Evolutionary conservation across 2,329 filamentous ascomycete genomes (phyloP).

Genomic region (Arthroderma uncinatum): DNA sequence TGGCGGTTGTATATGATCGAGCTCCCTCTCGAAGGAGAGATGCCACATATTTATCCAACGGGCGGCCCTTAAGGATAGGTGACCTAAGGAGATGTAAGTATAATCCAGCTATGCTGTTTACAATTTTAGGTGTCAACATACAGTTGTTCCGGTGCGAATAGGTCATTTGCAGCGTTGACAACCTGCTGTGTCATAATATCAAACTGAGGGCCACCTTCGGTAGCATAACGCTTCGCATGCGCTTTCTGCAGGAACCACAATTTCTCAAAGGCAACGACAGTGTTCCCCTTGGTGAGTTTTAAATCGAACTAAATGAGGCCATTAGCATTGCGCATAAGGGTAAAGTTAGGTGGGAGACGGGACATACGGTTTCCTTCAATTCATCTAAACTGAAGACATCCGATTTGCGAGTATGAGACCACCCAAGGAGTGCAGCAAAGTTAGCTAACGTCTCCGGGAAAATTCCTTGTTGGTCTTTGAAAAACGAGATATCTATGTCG

Average conservation of each 20-base stretch:
- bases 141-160: slow-evolving; percentile 20
- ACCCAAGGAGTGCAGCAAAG: slow-evolving; percentile 75
- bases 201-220: slow-evolving; percentile 34
- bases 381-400: slow-evolving; percentile 62
- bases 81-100: slow-evolving; percentile 16
- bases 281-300: slow-evolving; percentile 84
- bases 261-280: slow-evolving; percentile 69
- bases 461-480: slow-evolving; percentile 46
- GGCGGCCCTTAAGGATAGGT: slow-evolving; percentile 23
- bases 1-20: slow-evolving; percentile 12
- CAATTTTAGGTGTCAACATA: slow-evolving; percentile 15
- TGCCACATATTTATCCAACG: slow-evolving; percentile 39
- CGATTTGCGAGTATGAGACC: slow-evolving; percentile 58
- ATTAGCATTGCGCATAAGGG: neutral
- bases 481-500: slow-evolving; percentile 49
- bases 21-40: slow-evolving; percentile 36
- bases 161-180: slow-evolving; percentile 20
- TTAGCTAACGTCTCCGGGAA: slow-evolving; percentile 59
- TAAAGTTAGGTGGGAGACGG: neutral
- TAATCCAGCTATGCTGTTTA: neutral
- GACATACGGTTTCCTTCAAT: slow-evolving; percentile 55
- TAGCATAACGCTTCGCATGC: slow-evolving; percentile 46
- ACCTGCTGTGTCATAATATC: slow-evolving; percentile 32
- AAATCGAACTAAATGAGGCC: slow-evolving; percentile 55
- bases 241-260: slow-evolving; percentile 66